A percentile compares a stretch with the other conserved stretches of the same genome.
Evolutionary conservation across 2,329 filamentous ascomycete species (phyloP).

Genomic region (Fusarium annulatum): DNA sequence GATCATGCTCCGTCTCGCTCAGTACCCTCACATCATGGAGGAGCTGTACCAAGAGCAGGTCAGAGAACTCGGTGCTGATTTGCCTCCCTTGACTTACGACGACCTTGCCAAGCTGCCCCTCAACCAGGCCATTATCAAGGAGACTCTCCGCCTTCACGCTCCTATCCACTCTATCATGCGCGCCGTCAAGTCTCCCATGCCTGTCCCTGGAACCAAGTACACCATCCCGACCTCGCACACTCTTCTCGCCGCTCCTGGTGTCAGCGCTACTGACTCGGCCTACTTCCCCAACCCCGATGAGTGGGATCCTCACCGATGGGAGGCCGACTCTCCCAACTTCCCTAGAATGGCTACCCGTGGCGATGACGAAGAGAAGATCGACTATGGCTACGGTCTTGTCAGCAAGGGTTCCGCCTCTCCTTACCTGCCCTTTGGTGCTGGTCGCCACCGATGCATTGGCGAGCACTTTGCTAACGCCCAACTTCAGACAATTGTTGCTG

Average conservation of each 20-base stretch:
- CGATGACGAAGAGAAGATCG: constrained; percentile 80
- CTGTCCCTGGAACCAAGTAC: constrained; percentile 83
- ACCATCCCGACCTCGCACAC: constrained; percentile 83
- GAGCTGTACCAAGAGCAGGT: constrained; percentile 88
- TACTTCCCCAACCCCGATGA: constrained; percentile 84
- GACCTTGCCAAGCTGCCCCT: constrained; percentile 82
- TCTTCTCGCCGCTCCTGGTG: constrained; percentile 86
- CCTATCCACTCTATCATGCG: constrained; percentile 97
- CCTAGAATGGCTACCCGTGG: constrained; percentile 57
- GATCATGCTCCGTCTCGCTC: constrained; percentile 85
- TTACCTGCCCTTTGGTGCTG: constrained; percentile 94
- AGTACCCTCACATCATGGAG: constrained; percentile 80
- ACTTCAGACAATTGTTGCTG: constrained; percentile 84
- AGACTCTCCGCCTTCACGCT: constrained; percentile 89
- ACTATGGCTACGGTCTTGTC: constrained; percentile 93
- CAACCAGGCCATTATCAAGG: constrained; percentile 87
- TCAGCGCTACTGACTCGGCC: constrained; percentile 75
- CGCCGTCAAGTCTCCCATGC: constrained; percentile 88
- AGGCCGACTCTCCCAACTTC: constrained; percentile 69
- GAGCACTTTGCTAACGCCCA: constrained; percentile 97
- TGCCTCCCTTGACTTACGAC: constrained; percentile 81
- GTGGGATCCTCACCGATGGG: constrained; percentile 96
- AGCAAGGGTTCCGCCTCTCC: constrained; percentile 91
- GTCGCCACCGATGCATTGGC: constrained; percentile 92
- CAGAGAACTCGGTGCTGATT: constrained; percentile 75